Evolutionary conservation across 257 asterid genomes (phyloP), one percentile per base, ranked within the genome.

Genomic region (Nemophila menziesii): DNA sequence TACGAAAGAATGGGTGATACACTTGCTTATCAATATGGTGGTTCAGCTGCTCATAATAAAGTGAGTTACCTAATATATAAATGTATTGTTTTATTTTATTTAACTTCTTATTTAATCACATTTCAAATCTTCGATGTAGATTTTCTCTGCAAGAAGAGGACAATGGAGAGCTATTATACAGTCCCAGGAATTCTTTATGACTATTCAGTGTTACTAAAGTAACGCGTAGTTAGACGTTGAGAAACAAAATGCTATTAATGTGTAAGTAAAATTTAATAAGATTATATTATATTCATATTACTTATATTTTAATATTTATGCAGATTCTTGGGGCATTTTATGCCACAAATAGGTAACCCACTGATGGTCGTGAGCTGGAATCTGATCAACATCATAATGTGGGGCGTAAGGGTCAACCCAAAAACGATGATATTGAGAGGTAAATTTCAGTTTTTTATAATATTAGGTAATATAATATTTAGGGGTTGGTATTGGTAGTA

Each of bases 31-130:
- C 99, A 90, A 20, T 90, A 90, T 56, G 99, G 99, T 59, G 99
- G 99, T 42, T 90, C 99, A 22, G 99, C 99, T 62, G 99, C 99
- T 55, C 99, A 90, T 75, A 90, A 90, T 69, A 90, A 90, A 87
- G 99, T 75, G 58, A 65, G 60, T 9, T 55, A 52, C n/a, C n/a
- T 29, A 29, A 7, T 7, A 29, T 29, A 29, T 29, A 29, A 26
- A 22, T n/a, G n/a, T n/a, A 36, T 38, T 16, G 19, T 33, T 49
- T 24, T 4, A 8, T 8, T 50, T 29, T 10, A 29, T 13, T 2
- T 2, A 10, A 2, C n/a, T n/a, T n/a, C n/a, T n/a, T n/a, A n/a
- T n/a, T n/a, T n/a, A n/a, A 7, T 29, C 12, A 29, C 36, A 29
- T 29, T 13, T 29, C 9, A 7, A 29, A 39, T 33, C n/a, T n/a